These are phyloP conservation scores for Trichoderma oligosporum DNA, from an alignment of 2,329 filamentous ascomycete genomes.

Conservation along the genomic window DNA sequence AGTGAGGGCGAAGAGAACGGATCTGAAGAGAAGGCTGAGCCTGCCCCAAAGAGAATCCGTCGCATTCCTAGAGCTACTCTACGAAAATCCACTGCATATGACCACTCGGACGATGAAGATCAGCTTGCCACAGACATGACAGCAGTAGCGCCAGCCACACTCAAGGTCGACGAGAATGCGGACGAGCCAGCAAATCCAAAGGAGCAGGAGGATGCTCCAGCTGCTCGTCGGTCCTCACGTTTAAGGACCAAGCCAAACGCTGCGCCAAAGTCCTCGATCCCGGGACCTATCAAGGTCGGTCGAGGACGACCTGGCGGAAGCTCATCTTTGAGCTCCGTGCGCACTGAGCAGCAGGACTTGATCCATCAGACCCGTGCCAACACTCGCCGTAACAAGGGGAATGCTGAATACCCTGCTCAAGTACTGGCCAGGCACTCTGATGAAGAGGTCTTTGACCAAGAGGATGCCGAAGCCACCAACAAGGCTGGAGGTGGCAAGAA, in stretches of 20 bases:
- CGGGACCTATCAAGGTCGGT: slow-evolving; percentile 34
- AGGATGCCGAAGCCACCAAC: slow-evolving; percentile 15
- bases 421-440: slow-evolving; percentile 32
- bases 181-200: slow-evolving; percentile 20
- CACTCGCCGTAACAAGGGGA: slow-evolving; percentile 36
- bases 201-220: slow-evolving; percentile 21
- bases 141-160: background rate
- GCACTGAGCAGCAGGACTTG: slow-evolving; percentile 33
- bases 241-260: slow-evolving; percentile 27
- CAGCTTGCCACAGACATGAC: slow-evolving; percentile 2
- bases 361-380: slow-evolving; percentile 34
- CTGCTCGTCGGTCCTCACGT: slow-evolving; percentile 33
- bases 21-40: slow-evolving; percentile 23
- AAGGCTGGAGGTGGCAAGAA: slow-evolving; percentile 27
- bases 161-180: background rate
- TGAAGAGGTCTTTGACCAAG: slow-evolving; percentile 24
- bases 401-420: slow-evolving; percentile 35
- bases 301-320: slow-evolving; percentile 22
- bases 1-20: slow-evolving; percentile 22
- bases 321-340: slow-evolving; percentile 26
- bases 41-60: slow-evolving; percentile 27
- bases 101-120: slow-evolving; percentile 19
- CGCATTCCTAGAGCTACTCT: slow-evolving; percentile 21
- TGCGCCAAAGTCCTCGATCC: slow-evolving; percentile 33
- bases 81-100: slow-evolving; percentile 10